Evolutionary conservation across 257 asterid species (phyloP), one percentile per base, ranked within the genome.

Genomic region (Solanum chilense): DNA sequence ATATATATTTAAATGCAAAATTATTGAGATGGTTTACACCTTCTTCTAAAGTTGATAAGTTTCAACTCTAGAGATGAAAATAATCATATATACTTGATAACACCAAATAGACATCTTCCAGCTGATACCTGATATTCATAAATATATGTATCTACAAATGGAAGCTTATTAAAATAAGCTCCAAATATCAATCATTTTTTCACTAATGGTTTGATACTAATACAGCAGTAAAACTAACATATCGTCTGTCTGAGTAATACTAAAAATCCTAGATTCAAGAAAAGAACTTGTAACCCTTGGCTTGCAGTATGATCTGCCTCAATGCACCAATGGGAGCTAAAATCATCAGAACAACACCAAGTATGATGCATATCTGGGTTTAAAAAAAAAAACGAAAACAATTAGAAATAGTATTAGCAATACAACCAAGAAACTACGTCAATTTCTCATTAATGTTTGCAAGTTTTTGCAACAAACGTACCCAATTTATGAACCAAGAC

Each of bases 271-370:
- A 31, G 5, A 52, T 75, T 89, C 87, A 93, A 81, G 94, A 92
- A 86, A 88, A 93, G 92, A 93, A 92, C 81, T 91, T 62, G 86
- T 90, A 92, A 87, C 7, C 80, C 87, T 31, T 88, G 45, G 93
- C 93, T 39, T 88, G 87, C 85, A 90, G n/a, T 87, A 89, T 85
- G 31, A 93, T 90, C 85, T 82, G 88, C 33, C 93, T 89, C 39
- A 93, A 71, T 4, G 91, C 96, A 82, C 96, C 96, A 31, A 93
- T 92, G 3, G 95, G 95, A 39, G 93, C 92, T 35, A 93, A 75
- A 18, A 89, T 8, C 93, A 90, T 93, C 86, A 92, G 52, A 5
- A 83, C 11, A 41, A 92, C 77, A 0, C 96, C 96, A 35, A 93
- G 56, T n/a, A 91, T 58, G 47, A 93, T 93, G 90, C 92, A 93